phyloP scores from a whole-genome alignment of 75 land plant genomes.

The Pinus tabuliformis region DNA sequence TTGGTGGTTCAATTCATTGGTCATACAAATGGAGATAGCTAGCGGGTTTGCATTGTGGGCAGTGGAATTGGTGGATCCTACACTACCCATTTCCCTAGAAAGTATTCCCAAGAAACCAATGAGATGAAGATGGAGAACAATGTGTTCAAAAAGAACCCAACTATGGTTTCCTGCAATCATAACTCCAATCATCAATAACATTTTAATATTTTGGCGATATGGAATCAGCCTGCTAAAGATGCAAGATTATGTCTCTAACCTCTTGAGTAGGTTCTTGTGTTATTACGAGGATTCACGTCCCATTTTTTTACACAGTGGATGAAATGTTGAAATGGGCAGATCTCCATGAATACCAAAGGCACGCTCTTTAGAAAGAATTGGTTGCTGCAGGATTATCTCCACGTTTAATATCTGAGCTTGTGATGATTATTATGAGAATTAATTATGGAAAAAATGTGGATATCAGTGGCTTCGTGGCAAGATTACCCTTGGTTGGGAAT shows the following conservation, averaged over 20 bases:
- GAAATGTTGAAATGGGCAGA: conserved; percentile 89
- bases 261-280: conserved; percentile 58
- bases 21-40: neutral
- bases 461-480: too few species aligned
- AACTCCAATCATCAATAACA: too few species aligned
- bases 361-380: conserved; percentile 52
- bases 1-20: too few species aligned
- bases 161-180: conserved; percentile 24
- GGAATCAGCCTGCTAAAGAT: conserved; percentile 67
- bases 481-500: too few species aligned
- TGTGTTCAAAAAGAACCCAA: conserved; percentile 57
- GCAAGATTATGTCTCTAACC: conserved; percentile 49
- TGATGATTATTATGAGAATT: conserved; percentile 47
- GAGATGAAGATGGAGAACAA: conserved; percentile 19
- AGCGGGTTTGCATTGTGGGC: conserved; percentile 73
- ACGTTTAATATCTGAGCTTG: conserved; percentile 73
- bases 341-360: conserved; percentile 54
- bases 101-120: conserved; percentile 31
- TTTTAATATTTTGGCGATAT: too few species aligned
- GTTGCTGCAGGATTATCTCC: conserved; percentile 53
- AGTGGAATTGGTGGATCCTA: conserved; percentile 92
- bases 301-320: conserved; percentile 72
- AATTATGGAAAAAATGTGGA: too few species aligned
- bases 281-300: conserved; percentile 67
- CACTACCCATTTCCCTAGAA: conserved; percentile 71